Base-by-base conservation (phyloP, 352 stramenopile species). In the Phytophthora sansomeana region DNA sequence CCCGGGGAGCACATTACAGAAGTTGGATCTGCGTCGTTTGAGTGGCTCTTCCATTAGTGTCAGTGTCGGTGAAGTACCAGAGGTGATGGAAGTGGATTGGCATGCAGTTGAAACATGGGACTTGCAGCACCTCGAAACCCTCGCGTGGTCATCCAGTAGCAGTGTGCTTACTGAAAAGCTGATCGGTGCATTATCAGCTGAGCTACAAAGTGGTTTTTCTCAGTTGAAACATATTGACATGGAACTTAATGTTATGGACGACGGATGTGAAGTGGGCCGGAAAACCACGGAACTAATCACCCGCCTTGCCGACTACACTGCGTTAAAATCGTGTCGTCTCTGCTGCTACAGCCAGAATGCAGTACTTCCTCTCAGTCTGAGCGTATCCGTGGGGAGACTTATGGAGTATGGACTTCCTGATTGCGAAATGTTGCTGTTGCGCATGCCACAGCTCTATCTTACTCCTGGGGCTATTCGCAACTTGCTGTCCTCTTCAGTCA, bases 221-320 rank as follows among this genome's bases (percentile, higher is more conserved):
- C 77, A 89, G 46, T 47, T 91, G 13, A 80, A 83, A 43, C 58
- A 82, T 44, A 68, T 91, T 28, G 79, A 91, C 7, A 39, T 91
- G 44, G 35, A 58, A 50, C 7, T 77, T 21, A 55, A 19, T 47
- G 30, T 56, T 6, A 19, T 42, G 39, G 60, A 62, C 32, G 55
- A 19, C 24, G 32, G 17, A 29, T 35, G 28, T 14, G 43, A 46
- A 49, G 35, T 21, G 3, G 51, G 53, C 29, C 62, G 47, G 30
- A 72, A 65, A 49, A 4, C 68, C 8, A 47, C 58, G n/a, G 67
- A 77, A 46, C 38, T 55, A 35, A 52, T 75, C 19, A 29, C 30
- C 19, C 48, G 57, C 9, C 51, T 81, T 46, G 58, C 65, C 16
- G 67, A 75, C 52, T 79, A 75, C 28, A 67, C 53, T 6, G 56